Evolutionary conservation across 495 filamentous ascomycete genomes (phyloP).

Genomic region (Apiosordaria backusii): DNA sequence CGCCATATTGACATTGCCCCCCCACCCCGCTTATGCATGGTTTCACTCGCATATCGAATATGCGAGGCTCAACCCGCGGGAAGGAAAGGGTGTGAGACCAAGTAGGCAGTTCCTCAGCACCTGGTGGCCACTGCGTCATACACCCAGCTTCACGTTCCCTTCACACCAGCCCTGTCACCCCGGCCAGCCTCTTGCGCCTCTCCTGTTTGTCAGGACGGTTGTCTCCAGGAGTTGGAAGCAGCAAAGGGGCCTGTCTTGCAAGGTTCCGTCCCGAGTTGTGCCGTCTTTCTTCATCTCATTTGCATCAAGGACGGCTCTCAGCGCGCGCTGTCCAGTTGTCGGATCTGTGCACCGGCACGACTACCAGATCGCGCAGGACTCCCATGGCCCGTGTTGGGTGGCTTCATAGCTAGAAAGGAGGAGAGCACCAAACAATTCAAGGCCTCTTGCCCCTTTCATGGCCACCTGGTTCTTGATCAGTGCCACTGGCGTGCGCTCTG

Average conservation of each 20-base stretch:
- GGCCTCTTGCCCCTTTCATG: not conserved
- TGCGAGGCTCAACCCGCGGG: not conserved
- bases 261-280: not conserved
- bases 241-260: not conserved
- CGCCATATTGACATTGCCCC: not conserved
- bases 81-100: not conserved
- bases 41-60: not conserved
- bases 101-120: not conserved
- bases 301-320: not conserved
- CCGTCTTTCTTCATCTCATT: not conserved
- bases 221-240: not conserved
- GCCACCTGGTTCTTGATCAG: not conserved
- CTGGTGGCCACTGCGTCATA: constrained; percentile 3
- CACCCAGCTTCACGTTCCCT: not conserved
- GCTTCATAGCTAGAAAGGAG: not conserved
- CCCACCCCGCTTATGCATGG: not conserved
- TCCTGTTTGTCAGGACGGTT: not conserved
- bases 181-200: not conserved
- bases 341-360: constrained; percentile 1
- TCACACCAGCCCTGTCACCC: not conserved
- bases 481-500: not conserved
- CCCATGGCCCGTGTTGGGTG: not conserved
- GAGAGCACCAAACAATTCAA: not conserved
- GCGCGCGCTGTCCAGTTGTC: not conserved
- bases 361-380: not conserved